Evolutionary conservation across 163 green algal genomes (phyloP), one percentile per base, ranked within the genome.

Genomic region (Chlorella variabilis): DNA sequence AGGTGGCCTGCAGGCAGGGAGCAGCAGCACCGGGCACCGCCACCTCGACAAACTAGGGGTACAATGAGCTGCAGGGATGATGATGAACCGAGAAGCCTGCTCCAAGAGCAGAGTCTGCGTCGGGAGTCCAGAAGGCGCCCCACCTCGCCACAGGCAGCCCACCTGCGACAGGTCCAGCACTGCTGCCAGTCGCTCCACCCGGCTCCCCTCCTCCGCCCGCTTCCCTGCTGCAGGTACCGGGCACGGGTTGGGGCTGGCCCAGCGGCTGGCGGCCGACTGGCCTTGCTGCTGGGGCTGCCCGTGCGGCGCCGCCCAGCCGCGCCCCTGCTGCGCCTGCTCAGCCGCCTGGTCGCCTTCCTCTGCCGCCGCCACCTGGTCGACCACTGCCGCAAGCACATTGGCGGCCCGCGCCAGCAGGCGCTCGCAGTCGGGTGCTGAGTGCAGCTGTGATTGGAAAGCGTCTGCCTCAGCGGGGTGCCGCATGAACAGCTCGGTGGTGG

Each of bases 391-490:
- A 39, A 82, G 84, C 69, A 66, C 68, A 49, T 73, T 45, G n/a
- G 89, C 86, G 0, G 87, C 85, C 34, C 80, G 78, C 1, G 89
- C 81, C 78, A 93, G 80, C 67, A 93, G 81, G 31, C 80, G 78
- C 70, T 93, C 89, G 31, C 76, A 68, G 67, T 93, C 90, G 13
- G 88, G 85, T 15, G 88, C 76, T 2, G 27, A 25, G 23, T 62
- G 62, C 39, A 93, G 67, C 1, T 48, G 42, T 15, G 38, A 41
- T 61, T 91, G 83, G 48, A 93, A 87, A 17, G 38, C 42, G 3
- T 54, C 33, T 2, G 77, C 48, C n/a, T 71, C 73, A 4, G 39
- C 54, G 4, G 78, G 81, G 15, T 56, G 27, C 1, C 51, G 51
- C 65, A 81, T 83, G 54, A 93, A 87, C 2, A 83, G 42, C 69